phyloP scores from a whole-genome alignment of 768 basidiomycete genomes.

The Pulveroboletus sp. region DNA sequence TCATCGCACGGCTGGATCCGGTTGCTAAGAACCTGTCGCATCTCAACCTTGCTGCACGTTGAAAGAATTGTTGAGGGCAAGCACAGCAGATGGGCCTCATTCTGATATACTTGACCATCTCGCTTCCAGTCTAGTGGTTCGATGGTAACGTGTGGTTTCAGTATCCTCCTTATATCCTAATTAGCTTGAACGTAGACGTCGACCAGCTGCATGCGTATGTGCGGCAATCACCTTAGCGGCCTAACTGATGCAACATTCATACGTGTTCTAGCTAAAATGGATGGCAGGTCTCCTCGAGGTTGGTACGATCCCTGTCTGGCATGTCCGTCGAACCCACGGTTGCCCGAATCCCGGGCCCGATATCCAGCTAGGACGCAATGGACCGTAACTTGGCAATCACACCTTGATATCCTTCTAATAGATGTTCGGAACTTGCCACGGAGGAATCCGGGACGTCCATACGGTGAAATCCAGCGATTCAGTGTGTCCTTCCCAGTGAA shows the following conservation, averaged over 20 bases:
- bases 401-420: neutral
- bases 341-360: neutral
- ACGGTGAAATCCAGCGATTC: neutral
- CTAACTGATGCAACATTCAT: neutral
- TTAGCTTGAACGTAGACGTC: too few relatives aligned
- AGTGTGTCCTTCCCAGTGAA: neutral
- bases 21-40: neutral
- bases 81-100: too few relatives aligned
- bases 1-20: slow-evolving; percentile 1
- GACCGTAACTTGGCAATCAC: neutral
- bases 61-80: neutral
- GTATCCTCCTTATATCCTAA: neutral
- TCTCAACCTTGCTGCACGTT: neutral
- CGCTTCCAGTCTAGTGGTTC: neutral
- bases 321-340: neutral
- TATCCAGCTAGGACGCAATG: neutral
- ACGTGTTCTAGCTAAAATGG: neutral
- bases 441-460: neutral
- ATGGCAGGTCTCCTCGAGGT: neutral
- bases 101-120: neutral
- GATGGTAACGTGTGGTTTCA: too few relatives aligned
- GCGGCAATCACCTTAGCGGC: neutral
- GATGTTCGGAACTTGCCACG: too few relatives aligned
- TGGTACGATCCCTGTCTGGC: neutral
- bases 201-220: too few relatives aligned